A percentile compares a stretch with the other conserved stretches of the same genome.
phyloP scores from a whole-genome alignment of 768 basidiomycete genomes.

The Termitomyces bulborhizus region DNA sequence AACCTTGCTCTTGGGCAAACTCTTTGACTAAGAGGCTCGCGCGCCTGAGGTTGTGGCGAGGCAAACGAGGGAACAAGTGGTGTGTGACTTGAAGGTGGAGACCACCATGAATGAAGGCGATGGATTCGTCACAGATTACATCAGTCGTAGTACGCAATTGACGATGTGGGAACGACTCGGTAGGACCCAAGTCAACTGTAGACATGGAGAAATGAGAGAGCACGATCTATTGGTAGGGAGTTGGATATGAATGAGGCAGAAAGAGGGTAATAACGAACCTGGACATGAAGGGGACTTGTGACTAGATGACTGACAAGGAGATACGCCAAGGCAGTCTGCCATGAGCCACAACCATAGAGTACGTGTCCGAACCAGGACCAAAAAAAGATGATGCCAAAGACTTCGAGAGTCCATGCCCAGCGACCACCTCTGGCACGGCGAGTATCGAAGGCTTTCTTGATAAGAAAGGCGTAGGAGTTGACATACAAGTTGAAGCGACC shows the following conservation, averaged over 20 bases:
- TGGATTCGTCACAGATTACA: conserved; percentile 77
- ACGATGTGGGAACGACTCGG: conserved; percentile 88
- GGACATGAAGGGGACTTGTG: conserved; percentile 90
- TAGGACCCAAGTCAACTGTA: conserved; percentile 83
- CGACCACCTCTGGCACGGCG: conserved; percentile 59
- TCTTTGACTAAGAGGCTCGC: conserved; percentile 83
- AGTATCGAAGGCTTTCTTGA: conserved; percentile 58
- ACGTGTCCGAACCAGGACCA: conserved; percentile 83
- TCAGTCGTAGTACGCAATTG: conserved; percentile 98
- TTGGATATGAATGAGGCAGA: neutral
- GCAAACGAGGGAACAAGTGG: conserved; percentile 93
- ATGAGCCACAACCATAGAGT: conserved; percentile 64
- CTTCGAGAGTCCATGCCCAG: conserved; percentile 77
- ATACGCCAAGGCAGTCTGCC: conserved; percentile 66
- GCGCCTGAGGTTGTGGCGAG: conserved; percentile 83
- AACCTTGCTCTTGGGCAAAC: conserved; percentile 78
- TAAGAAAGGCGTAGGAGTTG: conserved; percentile 75
- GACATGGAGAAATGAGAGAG: conserved; percentile 97
- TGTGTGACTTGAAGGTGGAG: conserved; percentile 97
- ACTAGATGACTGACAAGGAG: conserved; percentile 79
- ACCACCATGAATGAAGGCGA: conserved; percentile 94
- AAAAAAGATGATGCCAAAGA: conserved; percentile 72
- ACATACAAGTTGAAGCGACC: conserved; percentile 94
- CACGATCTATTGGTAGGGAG: conserved; percentile 58
- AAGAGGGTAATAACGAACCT: conserved; percentile 43